Base-by-base conservation (phyloP, 495 filamentous ascomycete genomes). In the Aspergillus coremiiformis region DNA sequence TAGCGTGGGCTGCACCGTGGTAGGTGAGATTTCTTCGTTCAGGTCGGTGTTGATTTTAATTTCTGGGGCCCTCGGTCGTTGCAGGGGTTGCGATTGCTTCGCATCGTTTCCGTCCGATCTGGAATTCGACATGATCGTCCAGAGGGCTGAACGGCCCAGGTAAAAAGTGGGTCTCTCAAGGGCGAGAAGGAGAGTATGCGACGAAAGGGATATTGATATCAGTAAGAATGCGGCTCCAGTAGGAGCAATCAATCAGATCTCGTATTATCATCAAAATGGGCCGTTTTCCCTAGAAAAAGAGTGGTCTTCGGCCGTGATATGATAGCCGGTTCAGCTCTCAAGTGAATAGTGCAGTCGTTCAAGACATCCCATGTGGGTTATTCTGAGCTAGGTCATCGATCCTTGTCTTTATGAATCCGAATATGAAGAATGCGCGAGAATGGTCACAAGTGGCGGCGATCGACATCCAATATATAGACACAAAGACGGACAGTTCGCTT, bases 31-130 rank as follows among this genome's bases (percentile, higher is more conserved):
- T 43, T 71, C 59, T 15, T 51, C 52, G 20, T 14, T 39, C 27
- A 65, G 58, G 35, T 64, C 60, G 47, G 84, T 87, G 65, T 89
- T 84, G 51, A 88, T 87, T 12, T 83, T 87, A 44, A 88, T 89
- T 20, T 84, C 87, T 29, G 85, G 85, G 10, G 76, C 76, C 37
- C 75, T 67, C 53, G 71, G 70, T 51, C 76, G 67, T 44, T 71
- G 71, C 47, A 68, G 64, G 44, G 70, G 70, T 37, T 66, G 56
- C 19, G 65, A 49, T 21, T 65, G 64, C 19, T 49, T 53, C 39
- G 61, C 29, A 56, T 68, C 67, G 33, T 68, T 53, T 27, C 52
- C 63, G 49, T 61, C 54, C 37, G 52, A 42, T 55, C 54, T 55
- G 44, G 62, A 54, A 23, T 72, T 61, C 37, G 66, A 62, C 71